These are phyloP conservation scores for Talaromyces rugulosus DNA, from an alignment of 2,329 filamentous ascomycete species.

Conservation along the genomic window DNA sequence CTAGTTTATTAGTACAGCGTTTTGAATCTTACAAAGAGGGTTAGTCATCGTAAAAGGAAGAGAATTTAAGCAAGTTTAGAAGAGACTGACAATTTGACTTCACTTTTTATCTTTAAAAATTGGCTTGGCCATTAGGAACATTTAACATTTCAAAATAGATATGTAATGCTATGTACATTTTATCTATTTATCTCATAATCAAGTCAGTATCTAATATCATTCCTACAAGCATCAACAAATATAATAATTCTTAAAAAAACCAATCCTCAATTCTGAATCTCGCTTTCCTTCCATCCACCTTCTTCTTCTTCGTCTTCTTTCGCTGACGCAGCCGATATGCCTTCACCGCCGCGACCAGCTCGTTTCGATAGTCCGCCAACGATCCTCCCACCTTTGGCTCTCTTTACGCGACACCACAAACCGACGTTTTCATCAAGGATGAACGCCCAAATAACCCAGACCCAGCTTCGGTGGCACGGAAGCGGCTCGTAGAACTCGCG, in stretches of 20 bases:
- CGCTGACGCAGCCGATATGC: slow-evolving; percentile 40
- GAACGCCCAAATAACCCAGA: slow-evolving; percentile 91
- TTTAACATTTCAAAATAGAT: not conserved
- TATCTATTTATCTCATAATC: not conserved
- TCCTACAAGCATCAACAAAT: not conserved
- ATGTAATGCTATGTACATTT: not conserved
- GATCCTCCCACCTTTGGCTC: slow-evolving; percentile 68
- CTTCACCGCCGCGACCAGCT: slow-evolving; percentile 39
- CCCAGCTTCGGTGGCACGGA: slow-evolving; percentile 85
- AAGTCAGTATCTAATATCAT: not conserved
- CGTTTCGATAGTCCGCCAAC: slow-evolving; percentile 41
- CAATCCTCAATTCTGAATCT: slow-evolving; percentile 54
- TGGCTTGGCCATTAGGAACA: not conserved
- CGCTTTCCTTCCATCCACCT: slow-evolving; percentile 63
- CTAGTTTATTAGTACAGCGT: not conserved
- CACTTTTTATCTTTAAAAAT: not conserved
- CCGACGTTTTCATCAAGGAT: slow-evolving; percentile 86
- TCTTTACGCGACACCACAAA: slow-evolving; percentile 88
- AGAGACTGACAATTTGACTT: too few relatives aligned
- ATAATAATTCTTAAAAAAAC: not conserved
- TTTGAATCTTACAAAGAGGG: not conserved
- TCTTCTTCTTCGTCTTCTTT: slow-evolving; percentile 38
- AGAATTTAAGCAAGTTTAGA: not conserved
- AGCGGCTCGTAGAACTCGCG: slow-evolving; percentile 88
- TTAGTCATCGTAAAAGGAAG: not conserved